phyloP scores from a whole-genome alignment of 1,284 basidiomycete genomes.

The Moesziomyces parantarcticus region DNA sequence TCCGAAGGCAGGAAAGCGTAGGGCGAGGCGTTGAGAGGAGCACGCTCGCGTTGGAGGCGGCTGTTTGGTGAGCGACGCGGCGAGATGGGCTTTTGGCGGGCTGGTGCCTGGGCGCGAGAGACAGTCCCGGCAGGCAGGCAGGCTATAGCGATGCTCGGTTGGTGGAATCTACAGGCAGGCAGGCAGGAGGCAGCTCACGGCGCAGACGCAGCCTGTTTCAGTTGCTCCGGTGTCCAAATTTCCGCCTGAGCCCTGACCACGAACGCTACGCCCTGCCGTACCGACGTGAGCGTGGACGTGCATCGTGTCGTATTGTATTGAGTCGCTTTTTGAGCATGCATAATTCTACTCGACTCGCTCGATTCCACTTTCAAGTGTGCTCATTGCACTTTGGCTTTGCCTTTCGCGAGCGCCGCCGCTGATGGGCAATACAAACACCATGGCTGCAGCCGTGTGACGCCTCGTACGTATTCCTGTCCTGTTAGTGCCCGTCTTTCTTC shows the following conservation, averaged over 20 bases:
- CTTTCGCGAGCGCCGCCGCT: background rate
- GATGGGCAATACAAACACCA: constrained; percentile 7
- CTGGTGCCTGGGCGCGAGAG: background rate
- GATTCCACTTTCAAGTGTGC: background rate
- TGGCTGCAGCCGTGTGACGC: background rate
- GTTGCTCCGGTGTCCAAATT: background rate
- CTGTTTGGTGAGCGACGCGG: background rate
- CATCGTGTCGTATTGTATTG: constrained; percentile 24
- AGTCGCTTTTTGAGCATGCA: constrained; percentile 17
- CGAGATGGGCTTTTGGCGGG: background rate
- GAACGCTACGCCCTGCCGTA: too few relatives aligned
- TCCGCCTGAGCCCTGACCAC: background rate
- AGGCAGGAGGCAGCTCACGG: too few relatives aligned
- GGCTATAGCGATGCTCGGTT: constrained; percentile 41
- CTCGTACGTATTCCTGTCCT: background rate
- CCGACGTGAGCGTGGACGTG: constrained; percentile 12
- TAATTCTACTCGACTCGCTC: constrained; percentile 1
- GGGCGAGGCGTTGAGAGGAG: constrained; percentile 1
- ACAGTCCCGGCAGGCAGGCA: too few relatives aligned
- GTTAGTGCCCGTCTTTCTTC: background rate
- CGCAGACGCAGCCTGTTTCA: background rate
- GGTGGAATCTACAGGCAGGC: constrained; percentile 27
- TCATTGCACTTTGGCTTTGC: background rate
- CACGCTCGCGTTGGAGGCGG: background rate
- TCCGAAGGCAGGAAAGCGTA: background rate